phyloP scores from a whole-genome alignment of 257 asterid species.

The Osmanthus fragrans region DNA sequence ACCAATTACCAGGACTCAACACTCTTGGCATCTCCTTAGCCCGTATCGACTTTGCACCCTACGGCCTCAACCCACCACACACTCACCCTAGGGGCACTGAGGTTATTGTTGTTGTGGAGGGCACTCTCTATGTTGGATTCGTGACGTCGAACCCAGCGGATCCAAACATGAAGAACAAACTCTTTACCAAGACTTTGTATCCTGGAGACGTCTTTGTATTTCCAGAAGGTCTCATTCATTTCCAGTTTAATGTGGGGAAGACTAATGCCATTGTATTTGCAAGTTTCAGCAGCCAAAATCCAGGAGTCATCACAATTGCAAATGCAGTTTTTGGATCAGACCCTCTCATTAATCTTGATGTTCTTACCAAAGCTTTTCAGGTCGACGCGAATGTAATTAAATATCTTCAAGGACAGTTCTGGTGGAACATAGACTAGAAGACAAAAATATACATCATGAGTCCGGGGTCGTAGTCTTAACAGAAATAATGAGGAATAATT shows the following conservation, averaged over 20 bases:
- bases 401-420: constrained; percentile 3
- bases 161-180: constrained; percentile 9
- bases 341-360: constrained; percentile 3
- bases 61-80: neutral
- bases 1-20: constrained; percentile 13
- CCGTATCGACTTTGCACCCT: neutral
- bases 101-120: neutral
- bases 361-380: constrained; percentile 24
- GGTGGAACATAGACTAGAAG: neutral
- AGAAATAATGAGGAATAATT: no score
- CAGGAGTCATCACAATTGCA: constrained; percentile 19
- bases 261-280: constrained; percentile 22
- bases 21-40: constrained; percentile 15
- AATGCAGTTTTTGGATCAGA: constrained; percentile 22
- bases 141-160: neutral
- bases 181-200: constrained; percentile 17
- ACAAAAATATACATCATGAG: neutral
- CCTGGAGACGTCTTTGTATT: constrained; percentile 27
- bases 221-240: constrained; percentile 31
- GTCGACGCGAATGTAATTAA: constrained; percentile 1
- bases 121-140: neutral
- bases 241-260: constrained; percentile 21
- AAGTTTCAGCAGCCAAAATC: constrained; percentile 26
- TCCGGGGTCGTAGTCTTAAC: no score
- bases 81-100: neutral